Percentiles rank a stretch among this genome's conserved stretches.
phyloP scores from a whole-genome alignment of 2,329 filamentous ascomycete species.

The Beauveria brongniartii region DNA sequence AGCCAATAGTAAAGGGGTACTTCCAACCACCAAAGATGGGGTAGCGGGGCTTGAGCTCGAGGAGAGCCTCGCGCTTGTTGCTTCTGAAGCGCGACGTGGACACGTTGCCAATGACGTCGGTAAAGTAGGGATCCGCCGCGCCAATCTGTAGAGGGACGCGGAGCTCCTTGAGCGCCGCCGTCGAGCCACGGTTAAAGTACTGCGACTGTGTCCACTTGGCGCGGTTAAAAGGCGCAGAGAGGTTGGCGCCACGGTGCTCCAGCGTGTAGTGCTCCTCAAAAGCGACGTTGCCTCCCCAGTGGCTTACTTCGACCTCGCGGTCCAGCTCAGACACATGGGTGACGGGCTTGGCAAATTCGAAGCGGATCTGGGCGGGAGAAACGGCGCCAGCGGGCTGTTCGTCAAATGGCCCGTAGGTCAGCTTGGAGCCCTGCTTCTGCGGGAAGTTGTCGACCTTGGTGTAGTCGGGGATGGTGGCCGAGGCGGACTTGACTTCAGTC shows the following conservation, averaged over 20 bases:
- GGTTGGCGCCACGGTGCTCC: constrained; percentile 75
- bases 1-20: constrained; percentile 93
- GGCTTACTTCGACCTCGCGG: constrained; percentile 88
- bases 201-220: constrained; percentile 65
- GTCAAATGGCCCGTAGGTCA: constrained; percentile 84
- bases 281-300: constrained; percentile 96
- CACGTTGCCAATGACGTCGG: constrained; percentile 92
- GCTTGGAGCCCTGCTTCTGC: constrained; percentile 73
- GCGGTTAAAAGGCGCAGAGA: constrained; percentile 64
- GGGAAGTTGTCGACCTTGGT: constrained; percentile 65
- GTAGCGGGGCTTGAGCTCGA: constrained; percentile 90
- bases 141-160: constrained; percentile 72
- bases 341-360: constrained; percentile 91
- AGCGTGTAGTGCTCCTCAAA: constrained; percentile 91
- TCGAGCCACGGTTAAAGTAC: constrained; percentile 65
- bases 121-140: constrained; percentile 85
- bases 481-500: constrained; percentile 88
- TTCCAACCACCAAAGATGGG: constrained; percentile 98
- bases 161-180: constrained; percentile 72
- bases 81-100: constrained; percentile 84
- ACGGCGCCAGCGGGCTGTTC: constrained; percentile 70
- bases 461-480: constrained; percentile 72
- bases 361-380: constrained; percentile 70
- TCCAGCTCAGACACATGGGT: constrained; percentile 72
- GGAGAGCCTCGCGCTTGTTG: constrained; percentile 66